Conservation (phyloP, 2,329 filamentous ascomycete genomes). For the Xylariaceae sp. region DNA sequence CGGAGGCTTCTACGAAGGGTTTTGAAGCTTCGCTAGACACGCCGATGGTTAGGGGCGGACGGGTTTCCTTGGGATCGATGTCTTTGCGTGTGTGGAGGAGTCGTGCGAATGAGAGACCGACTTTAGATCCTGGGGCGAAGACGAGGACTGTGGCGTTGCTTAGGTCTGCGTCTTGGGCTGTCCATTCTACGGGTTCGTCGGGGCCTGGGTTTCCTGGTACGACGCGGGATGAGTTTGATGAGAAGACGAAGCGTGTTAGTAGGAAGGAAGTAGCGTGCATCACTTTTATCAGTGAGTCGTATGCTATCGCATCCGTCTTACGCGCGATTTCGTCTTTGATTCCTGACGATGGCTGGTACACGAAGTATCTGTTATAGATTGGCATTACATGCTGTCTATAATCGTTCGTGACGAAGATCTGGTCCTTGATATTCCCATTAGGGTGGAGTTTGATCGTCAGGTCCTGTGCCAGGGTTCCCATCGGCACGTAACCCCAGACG, state of each 20-base stretch:
- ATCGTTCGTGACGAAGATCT: conserved; percentile 38
- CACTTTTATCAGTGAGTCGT: conserved; percentile 25
- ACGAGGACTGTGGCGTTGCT: conserved; percentile 33
- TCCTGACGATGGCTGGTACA: conserved; percentile 10
- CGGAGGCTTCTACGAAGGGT: not conserved
- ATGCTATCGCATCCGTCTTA: conserved; percentile 20
- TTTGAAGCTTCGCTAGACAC: conserved; percentile 25
- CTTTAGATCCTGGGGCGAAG: conserved; percentile 31
- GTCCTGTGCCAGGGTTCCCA: conserved; percentile 36
- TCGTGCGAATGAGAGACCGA: conserved; percentile 22
- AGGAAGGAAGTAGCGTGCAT: conserved; percentile 32
- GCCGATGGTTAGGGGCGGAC: conserved; percentile 22
- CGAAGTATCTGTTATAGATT: conserved; percentile 45
- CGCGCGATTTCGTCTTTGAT: conserved; percentile 18
- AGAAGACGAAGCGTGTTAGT: conserved; percentile 33
- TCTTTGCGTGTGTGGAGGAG: conserved; percentile 12
- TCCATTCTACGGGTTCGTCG: conserved; percentile 23
- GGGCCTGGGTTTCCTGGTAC: conserved; percentile 18
- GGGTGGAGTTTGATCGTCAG: conserved; percentile 32
- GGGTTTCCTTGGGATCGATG: not conserved
- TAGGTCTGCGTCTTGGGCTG: conserved; percentile 31
- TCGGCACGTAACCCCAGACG: conserved; percentile 39
- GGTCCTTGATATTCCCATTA: conserved; percentile 19
- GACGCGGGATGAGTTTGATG: conserved; percentile 20
- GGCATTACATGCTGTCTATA: conserved; percentile 38